Evolutionary conservation across 2,329 filamentous ascomycete species (phyloP), one percentile per base, ranked within the genome.

Genomic region (Byssoonygena ceratinophila): DNA sequence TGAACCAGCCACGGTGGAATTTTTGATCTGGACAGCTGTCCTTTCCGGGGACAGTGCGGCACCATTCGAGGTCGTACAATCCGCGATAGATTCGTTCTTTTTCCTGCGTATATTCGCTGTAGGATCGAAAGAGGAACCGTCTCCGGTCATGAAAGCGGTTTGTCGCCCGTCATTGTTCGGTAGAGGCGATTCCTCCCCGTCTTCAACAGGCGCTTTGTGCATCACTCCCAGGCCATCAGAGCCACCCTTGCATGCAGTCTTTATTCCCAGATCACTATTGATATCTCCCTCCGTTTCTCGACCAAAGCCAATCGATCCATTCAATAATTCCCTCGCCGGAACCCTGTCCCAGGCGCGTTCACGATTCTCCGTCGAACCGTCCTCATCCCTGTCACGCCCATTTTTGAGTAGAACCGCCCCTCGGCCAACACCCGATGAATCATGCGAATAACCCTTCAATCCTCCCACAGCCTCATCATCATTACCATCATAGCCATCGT

Each of bases 1-100:
- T 27, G 41, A 18, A 47, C 20, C 46, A 34, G 41, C 37, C 44
- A 25, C 45, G 40, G 43, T 45, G 51, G 52, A 45, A n/a, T 23
- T 41, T 14, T 49, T 45, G 16, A 44, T 48, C 43, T 53, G 51
- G 52, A 51, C 53, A 55, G 36, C 46, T 54, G 57, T 47, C 57
- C 53, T 58, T 40, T 57, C 29, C 41, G 43, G 32, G 2, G 39
- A 14, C 12, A 2, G 12, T 4, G 41, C n/a, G 27, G 29, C 14
- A 7, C 27, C 40, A 9, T 34, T 43, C 16, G 18, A n/a, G 4
- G 29, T 9, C 40, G 40, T 36, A 25, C 31, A 23, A n/a, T 29
- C 27, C 6, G 14, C 20, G 8, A 18, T 20, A 22, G n/a, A 22
- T 37, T 27, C 31, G 39, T 39, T 14, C 9, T 2, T 16, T 31